phyloP scores from a whole-genome alignment of 208 protist genomes.

The Hexamita inflata region DNA sequence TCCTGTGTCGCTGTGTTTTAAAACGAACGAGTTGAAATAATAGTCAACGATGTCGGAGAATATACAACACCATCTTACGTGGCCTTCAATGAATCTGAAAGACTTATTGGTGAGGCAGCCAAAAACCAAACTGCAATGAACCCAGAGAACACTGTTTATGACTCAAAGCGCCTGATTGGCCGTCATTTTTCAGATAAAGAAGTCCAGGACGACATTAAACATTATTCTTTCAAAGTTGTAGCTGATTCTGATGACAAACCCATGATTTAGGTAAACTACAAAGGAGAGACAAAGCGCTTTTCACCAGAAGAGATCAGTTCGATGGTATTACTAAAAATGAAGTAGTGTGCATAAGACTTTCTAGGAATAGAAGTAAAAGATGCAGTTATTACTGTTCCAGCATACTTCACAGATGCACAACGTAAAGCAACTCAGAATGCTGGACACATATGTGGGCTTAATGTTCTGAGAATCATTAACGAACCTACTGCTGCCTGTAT shows the following conservation, averaged over 20 bases:
- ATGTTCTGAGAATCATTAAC: constrained; percentile 98
- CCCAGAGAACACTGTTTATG: constrained; percentile 69
- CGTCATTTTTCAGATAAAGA: constrained; percentile 52
- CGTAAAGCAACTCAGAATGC: constrained; percentile 71
- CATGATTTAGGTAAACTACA: constrained; percentile 37
- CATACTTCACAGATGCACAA: constrained; percentile 86
- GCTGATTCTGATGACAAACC: constrained; percentile 49
- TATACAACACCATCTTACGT: too few species aligned
- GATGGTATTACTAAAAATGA: neutral
- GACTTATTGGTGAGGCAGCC: constrained; percentile 59
- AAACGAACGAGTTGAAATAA: too few species aligned
- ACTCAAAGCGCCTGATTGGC: constrained; percentile 70
- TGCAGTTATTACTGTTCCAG: constrained; percentile 53
- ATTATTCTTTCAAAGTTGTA: constrained; percentile 66
- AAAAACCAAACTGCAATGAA: constrained; percentile 67
- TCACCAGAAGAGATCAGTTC: neutral
- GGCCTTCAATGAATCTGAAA: too few species aligned
- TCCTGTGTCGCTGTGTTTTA: too few species aligned
- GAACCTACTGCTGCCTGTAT: constrained; percentile 97
- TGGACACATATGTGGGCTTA: constrained; percentile 63
- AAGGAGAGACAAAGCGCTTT: neutral
- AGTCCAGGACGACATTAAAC: constrained; percentile 44
- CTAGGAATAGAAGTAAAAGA: constrained; percentile 32
- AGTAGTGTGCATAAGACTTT: neutral
- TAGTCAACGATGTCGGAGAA: too few species aligned